Percentiles rank a stretch among this genome's conserved stretches.
Conservation (phyloP, 129 eudicot genomes). For the Apium graveolens region DNA sequence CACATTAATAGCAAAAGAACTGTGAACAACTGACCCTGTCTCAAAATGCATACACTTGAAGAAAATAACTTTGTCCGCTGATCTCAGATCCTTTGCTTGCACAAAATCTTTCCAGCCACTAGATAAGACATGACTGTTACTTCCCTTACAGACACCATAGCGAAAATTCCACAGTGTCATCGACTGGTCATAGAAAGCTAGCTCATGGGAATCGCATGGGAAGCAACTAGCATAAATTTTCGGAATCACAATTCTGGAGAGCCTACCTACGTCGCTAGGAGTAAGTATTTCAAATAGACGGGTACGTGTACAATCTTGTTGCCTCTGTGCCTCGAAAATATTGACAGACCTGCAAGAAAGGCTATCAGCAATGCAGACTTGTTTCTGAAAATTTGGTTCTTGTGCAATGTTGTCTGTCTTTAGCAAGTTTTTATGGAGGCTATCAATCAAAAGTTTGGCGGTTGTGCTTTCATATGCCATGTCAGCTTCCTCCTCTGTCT, state of each 20-base stretch:
- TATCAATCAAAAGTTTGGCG: not conserved
- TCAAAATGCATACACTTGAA: conserved; percentile 22
- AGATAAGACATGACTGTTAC: conserved; percentile 36
- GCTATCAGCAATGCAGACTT: not conserved
- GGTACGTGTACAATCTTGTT: not conserved
- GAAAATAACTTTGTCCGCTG: conserved; percentile 45
- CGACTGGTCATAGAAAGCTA: conserved; percentile 25
- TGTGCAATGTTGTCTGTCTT: not conserved
- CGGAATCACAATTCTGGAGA: conserved; percentile 42
- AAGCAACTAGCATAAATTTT: conserved; percentile 31
- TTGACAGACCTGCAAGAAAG: not conserved
- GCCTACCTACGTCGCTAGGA: conserved; percentile 44
- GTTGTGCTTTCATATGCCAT: not conserved
- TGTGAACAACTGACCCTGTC: conserved; percentile 4
- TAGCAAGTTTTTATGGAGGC: not conserved
- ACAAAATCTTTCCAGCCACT: conserved; percentile 48
- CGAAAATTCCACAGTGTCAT: conserved; percentile 33
- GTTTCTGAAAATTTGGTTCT: not conserved
- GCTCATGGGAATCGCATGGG: conserved; percentile 9
- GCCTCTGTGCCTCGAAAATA: not conserved
- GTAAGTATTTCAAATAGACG: conserved; percentile 33
- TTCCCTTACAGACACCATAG: conserved; percentile 43
- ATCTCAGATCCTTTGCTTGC: conserved; percentile 26
- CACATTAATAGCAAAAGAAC: conserved; percentile 39
- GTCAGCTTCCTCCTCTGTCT: not conserved